Conservation (phyloP, 75 land plant species). For the Picea glauca region DNA sequence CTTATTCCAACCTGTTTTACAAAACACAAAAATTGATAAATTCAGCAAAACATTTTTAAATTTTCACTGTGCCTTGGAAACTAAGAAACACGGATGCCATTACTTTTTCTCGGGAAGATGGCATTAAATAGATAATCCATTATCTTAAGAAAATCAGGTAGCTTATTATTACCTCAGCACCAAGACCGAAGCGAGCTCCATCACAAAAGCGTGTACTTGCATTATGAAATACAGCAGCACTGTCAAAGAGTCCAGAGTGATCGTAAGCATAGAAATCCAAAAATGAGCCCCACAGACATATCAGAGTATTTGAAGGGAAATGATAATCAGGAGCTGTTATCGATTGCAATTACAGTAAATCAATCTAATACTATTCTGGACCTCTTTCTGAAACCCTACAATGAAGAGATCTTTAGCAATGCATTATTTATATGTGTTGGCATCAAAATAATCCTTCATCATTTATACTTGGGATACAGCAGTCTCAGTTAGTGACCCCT, state of each 20-base stretch:
- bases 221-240: conserved; percentile 98
- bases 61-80: background rate
- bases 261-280: background rate
- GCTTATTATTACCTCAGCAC: conserved; percentile 94
- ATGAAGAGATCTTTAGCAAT: background rate
- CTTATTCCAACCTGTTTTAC: conserved; percentile 92
- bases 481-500: background rate
- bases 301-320: background rate
- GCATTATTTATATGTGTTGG: too few species aligned
- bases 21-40: conserved; percentile 4
- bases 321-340: background rate
- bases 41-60: background rate
- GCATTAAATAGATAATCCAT: background rate
- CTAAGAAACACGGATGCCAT: background rate
- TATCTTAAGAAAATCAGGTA: background rate
- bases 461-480: background rate
- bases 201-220: conserved; percentile 98
- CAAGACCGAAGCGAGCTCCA: conserved; percentile 98
- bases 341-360: background rate
- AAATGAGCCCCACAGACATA: background rate
- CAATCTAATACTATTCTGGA: background rate
- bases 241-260: conserved; percentile 18
- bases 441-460: background rate
- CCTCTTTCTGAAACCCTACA: background rate
- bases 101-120: too few species aligned